Evolutionary conservation across 2,329 filamentous ascomycete species (phyloP).

Genomic region (Juglanconis sp.): DNA sequence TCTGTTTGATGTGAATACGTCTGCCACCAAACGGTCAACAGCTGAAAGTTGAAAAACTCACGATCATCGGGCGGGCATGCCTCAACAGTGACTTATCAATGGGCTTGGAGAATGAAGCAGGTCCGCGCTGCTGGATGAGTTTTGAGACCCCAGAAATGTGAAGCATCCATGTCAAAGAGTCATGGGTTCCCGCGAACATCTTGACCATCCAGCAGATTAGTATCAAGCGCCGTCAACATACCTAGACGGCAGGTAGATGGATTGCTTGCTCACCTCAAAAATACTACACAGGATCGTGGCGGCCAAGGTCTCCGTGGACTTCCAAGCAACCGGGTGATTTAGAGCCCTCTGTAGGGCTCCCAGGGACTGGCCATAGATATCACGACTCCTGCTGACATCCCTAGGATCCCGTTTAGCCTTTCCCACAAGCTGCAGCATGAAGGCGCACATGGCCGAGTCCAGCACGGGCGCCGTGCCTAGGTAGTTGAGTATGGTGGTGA

Average conservation of each 20-base stretch:
- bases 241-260: background rate
- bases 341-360: constrained; percentile 33
- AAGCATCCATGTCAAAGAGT: constrained; percentile 35
- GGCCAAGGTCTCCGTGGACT: constrained; percentile 38
- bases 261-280: constrained; percentile 31
- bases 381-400: constrained; percentile 33
- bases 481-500: constrained; percentile 24
- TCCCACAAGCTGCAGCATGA: constrained; percentile 36
- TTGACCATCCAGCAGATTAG: constrained; percentile 15
- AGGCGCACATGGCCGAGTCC: constrained; percentile 36
- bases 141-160: constrained; percentile 36
- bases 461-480: constrained; percentile 34
- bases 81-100: constrained; percentile 37
- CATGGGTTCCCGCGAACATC: constrained; percentile 40
- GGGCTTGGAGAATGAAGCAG: constrained; percentile 30
- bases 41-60: constrained; percentile 21
- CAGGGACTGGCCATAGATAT: constrained; percentile 37
- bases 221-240: background rate
- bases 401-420: constrained; percentile 29
- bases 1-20: constrained; percentile 23
- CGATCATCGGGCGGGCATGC: constrained; percentile 35
- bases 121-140: constrained; percentile 38
- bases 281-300: constrained; percentile 38
- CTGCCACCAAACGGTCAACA: background rate
- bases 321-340: constrained; percentile 36